These are phyloP conservation scores for Eucalyptus camaldulensis DNA, from an alignment of 345 rosid species.

Conservation along the genomic window DNA sequence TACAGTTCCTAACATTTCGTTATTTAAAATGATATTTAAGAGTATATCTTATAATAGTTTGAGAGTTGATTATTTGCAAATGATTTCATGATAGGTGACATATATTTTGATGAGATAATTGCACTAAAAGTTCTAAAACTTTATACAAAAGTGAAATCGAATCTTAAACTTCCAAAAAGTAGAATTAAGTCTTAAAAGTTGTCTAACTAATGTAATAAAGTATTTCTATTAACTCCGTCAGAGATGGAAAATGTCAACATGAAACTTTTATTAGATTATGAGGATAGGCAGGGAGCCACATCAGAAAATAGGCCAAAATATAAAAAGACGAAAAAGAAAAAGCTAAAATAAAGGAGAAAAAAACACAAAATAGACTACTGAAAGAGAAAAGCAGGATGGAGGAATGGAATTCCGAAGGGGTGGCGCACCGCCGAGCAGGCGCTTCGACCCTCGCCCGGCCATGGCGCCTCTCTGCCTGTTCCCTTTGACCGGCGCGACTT, in stretches of 20 bases:
- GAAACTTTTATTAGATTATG: background rate
- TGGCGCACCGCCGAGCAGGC: background rate
- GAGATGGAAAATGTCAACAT: background rate
- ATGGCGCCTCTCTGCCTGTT: background rate
- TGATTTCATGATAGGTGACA: rapidly evolving
- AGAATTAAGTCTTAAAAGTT: rapidly evolving
- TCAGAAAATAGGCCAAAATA: background rate
- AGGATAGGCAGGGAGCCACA: background rate
- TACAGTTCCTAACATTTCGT: too few relatives aligned
- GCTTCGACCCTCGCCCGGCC: background rate
- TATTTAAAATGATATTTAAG: background rate
- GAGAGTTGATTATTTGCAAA: background rate
- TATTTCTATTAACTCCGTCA: background rate
- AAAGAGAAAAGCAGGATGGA: background rate
- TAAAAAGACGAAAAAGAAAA: too few relatives aligned
- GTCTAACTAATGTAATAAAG: background rate
- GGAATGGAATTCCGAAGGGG: background rate
- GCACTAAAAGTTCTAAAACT: rapidly evolving
- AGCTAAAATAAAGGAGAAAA: rapidly evolving
- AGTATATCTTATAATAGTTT: too few relatives aligned
- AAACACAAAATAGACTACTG: background rate
- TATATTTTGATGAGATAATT: background rate
- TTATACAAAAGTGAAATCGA: rapidly evolving
- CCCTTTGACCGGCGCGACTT: background rate
- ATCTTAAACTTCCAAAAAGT: rapidly evolving